A percentile compares a stretch with the other conserved stretches of the same genome.
Evolutionary conservation across 257 asterid species (phyloP).

Genomic region (Prunella vulgaris): DNA sequence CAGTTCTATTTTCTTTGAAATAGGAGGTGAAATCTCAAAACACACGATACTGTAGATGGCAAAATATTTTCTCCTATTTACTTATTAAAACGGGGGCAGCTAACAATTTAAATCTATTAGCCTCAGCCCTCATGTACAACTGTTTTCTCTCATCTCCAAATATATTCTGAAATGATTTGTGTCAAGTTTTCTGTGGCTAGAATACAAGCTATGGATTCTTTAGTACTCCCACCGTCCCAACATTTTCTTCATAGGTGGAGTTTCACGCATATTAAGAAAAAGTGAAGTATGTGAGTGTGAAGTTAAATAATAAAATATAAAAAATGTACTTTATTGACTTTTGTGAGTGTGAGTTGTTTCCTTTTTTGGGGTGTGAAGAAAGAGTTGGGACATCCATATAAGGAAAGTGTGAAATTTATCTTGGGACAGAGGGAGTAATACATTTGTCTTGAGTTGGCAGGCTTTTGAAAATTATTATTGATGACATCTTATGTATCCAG

Average conservation of each 20-base stretch:
- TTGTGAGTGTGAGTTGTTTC: no score
- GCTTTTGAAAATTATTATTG: not conserved
- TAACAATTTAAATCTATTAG: not conserved
- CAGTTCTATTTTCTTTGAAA: not conserved
- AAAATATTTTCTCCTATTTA: not conserved
- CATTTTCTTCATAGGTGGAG: no score
- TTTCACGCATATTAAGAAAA: no score
- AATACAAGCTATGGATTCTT: not conserved
- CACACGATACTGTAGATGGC: not conserved
- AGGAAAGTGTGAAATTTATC: no score
- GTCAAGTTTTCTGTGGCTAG: not conserved
- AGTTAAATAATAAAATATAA: no score
- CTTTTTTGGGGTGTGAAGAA: no score
- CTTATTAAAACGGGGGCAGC: not conserved
- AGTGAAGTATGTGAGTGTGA: no score
- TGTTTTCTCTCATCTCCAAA: not conserved
- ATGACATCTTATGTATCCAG: constrained; percentile 29
- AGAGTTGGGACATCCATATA: no score
- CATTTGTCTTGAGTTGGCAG: not conserved
- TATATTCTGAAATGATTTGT: not conserved
- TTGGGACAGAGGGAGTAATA: no score
- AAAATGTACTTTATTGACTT: no score
- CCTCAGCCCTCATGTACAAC: not conserved
- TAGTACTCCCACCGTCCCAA: no score
- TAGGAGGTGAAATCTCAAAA: not conserved